These are phyloP conservation scores for Lentinus brumalis DNA, from an alignment of 768 basidiomycete genomes.

Conservation along the genomic window DNA sequence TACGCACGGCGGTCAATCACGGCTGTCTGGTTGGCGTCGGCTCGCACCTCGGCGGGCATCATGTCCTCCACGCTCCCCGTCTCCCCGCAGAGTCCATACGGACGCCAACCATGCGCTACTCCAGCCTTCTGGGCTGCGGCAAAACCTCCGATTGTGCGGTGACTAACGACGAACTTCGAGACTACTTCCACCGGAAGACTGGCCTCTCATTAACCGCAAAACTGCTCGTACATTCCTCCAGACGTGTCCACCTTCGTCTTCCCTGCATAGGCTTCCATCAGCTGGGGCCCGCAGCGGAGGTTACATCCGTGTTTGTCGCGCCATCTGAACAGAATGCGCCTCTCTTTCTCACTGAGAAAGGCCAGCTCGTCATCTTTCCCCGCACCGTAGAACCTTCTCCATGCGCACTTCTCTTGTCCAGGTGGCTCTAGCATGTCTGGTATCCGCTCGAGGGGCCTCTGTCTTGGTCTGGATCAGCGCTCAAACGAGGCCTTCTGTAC, in stretches of 20 bases:
- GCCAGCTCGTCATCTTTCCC: neutral
- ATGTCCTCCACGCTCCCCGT: neutral
- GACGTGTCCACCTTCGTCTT: slow-evolving; percentile 9
- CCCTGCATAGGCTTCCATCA: slow-evolving; percentile 6
- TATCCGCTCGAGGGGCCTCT: slow-evolving; percentile 2
- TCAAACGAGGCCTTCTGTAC: slow-evolving; percentile 15
- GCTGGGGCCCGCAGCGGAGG: slow-evolving; percentile 12
- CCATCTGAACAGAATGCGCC: slow-evolving; percentile 14
- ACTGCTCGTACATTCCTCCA: slow-evolving; percentile 10
- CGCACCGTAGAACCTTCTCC: slow-evolving; percentile 4
- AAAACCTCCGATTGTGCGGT: no score
- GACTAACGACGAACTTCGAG: no score
- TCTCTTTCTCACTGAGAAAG: slow-evolving; percentile 10
- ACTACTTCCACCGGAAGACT: slow-evolving; percentile 9
- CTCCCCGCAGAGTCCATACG: no score
- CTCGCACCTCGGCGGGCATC: neutral
- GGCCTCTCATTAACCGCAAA: slow-evolving; percentile 12
- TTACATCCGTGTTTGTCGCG: slow-evolving; percentile 5
- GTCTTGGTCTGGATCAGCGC: slow-evolving; percentile 13
- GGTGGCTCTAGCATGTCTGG: slow-evolving; percentile 15
- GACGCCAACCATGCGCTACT: neutral
- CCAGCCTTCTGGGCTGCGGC: no score
- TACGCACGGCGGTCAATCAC: no score
- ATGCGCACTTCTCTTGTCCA: slow-evolving; percentile 7
- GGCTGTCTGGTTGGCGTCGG: no score